Percentiles rank a stretch among this genome's conserved stretches.
Conservation (phyloP, 1,284 basidiomycete species). For the Puccinia polysora region DNA sequence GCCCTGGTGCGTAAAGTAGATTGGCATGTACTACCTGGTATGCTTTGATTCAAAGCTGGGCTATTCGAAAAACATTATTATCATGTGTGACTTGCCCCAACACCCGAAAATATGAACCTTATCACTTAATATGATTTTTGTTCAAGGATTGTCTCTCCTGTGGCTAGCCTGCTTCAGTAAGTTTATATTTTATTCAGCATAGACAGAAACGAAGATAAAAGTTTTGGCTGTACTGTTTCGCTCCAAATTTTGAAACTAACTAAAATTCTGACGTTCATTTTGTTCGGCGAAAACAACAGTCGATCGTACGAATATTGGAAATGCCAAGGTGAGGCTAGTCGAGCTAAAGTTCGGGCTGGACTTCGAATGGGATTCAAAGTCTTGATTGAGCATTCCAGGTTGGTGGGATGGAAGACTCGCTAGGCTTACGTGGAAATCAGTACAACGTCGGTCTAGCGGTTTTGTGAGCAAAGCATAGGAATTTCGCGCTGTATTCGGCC, state of each 20-base stretch:
- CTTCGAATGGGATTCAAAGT: background rate
- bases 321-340: slow-evolving; percentile 28
- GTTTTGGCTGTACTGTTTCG: background rate
- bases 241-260: background rate
- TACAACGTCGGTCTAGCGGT: slow-evolving; percentile 38
- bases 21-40: too few species aligned
- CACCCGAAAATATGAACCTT: too few species aligned
- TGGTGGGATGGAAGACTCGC: slow-evolving; percentile 13
- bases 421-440: slow-evolving; percentile 20
- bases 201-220: background rate
- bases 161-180: slow-evolving; percentile 38
- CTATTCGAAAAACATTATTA: too few species aligned
- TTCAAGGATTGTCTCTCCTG: slow-evolving; percentile 25
- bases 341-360: background rate
- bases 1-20: too few species aligned
- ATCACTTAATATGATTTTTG: too few species aligned
- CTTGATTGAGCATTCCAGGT: slow-evolving; percentile 5
- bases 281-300: slow-evolving; percentile 12
- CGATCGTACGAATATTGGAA: slow-evolving; percentile 44
- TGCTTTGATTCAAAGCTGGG: too few species aligned
- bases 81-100: too few species aligned
- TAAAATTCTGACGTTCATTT: background rate
- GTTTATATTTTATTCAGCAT: background rate
- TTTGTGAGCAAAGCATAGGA: slow-evolving; percentile 33
- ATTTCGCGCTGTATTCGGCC: too few species aligned